Conservation (phyloP, 257 asterid species). For the Fraxinus excelsior region DNA sequence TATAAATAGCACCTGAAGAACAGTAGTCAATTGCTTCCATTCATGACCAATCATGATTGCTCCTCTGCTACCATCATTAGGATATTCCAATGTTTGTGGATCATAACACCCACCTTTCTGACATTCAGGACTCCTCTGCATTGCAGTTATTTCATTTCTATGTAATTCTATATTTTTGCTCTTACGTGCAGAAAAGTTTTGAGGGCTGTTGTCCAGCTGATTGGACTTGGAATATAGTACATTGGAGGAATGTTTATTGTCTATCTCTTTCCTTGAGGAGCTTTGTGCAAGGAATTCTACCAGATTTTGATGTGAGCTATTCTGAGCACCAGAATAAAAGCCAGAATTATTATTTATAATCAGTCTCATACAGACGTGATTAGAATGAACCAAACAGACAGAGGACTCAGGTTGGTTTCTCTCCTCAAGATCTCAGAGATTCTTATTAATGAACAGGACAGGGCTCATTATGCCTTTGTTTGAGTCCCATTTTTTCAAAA, state of each 20-base stretch:
- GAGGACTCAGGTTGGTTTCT: constrained; percentile 8
- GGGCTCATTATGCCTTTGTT: background rate
- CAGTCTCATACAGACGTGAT: constrained; percentile 15
- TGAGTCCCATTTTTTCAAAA: too few species aligned
- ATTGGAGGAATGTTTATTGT: constrained; percentile 25
- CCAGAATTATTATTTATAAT: constrained; percentile 12
- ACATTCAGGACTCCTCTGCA: constrained; percentile 60
- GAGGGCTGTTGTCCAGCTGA: constrained; percentile 34
- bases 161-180: constrained; percentile 47
- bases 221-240: constrained; percentile 40
- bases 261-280: constrained; percentile 41
- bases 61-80: constrained; percentile 35
- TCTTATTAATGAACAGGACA: constrained; percentile 11
- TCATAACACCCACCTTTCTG: constrained; percentile 48
- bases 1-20: constrained; percentile 28
- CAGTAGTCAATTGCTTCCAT: constrained; percentile 61
- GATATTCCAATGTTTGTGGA: constrained; percentile 29
- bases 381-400: constrained; percentile 17
- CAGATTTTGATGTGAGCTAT: constrained; percentile 45
- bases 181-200: constrained; percentile 46
- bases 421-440: constrained; percentile 9
- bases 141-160: constrained; percentile 30
- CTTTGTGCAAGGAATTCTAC: constrained; percentile 43
- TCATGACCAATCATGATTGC: constrained; percentile 36
- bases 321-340: constrained; percentile 28